Percentiles rank a stretch among this genome's conserved stretches.
phyloP scores from a whole-genome alignment of 306 rosid genomes.

The Arachis hypogaea region DNA sequence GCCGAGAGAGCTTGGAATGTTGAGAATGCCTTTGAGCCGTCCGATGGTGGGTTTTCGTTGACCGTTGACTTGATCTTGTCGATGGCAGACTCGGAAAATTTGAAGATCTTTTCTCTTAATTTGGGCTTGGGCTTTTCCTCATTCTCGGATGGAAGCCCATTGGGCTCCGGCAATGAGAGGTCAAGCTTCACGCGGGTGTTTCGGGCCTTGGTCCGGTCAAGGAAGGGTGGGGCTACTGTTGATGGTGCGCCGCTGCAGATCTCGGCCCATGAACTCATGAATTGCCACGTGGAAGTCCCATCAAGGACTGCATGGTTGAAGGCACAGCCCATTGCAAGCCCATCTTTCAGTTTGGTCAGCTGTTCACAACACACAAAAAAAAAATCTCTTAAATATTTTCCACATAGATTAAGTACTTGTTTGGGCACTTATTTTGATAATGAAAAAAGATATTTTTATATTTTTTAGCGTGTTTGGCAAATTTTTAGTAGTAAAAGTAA shows the following conservation, averaged over 20 bases:
- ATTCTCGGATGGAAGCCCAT: slow-evolving; percentile 44
- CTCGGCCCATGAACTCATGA: slow-evolving; percentile 94
- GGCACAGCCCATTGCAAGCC: slow-evolving; percentile 86
- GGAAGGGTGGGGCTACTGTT: slow-evolving; percentile 61
- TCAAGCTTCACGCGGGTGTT: slow-evolving; percentile 87
- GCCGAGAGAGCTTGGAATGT: slow-evolving; percentile 85
- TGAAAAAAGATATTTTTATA: no score
- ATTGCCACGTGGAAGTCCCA: slow-evolving; percentile 94
- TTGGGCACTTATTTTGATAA: no score
- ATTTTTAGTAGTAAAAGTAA: no score
- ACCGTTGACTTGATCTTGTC: slow-evolving; percentile 76
- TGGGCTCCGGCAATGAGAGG: slow-evolving; percentile 63
- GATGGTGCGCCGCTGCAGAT: slow-evolving; percentile 58
- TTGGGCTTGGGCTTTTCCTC: slow-evolving; percentile 43
- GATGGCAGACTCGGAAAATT: slow-evolving; percentile 72
- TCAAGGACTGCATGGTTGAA: slow-evolving; percentile 91
- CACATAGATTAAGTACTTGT: neutral
- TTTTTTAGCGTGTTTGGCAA: no score
- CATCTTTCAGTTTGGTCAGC: slow-evolving; percentile 88
- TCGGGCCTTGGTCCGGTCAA: slow-evolving; percentile 76
- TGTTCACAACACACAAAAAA: slow-evolving; percentile 10
- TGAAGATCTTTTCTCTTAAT: slow-evolving; percentile 74
- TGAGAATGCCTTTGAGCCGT: slow-evolving; percentile 82
- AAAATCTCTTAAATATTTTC: neutral
- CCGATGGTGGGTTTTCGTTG: slow-evolving; percentile 51